Evolutionary conservation across 495 filamentous ascomycete genomes (phyloP), one percentile per base, ranked within the genome.

Genomic region (Margaritispora aquatica): DNA sequence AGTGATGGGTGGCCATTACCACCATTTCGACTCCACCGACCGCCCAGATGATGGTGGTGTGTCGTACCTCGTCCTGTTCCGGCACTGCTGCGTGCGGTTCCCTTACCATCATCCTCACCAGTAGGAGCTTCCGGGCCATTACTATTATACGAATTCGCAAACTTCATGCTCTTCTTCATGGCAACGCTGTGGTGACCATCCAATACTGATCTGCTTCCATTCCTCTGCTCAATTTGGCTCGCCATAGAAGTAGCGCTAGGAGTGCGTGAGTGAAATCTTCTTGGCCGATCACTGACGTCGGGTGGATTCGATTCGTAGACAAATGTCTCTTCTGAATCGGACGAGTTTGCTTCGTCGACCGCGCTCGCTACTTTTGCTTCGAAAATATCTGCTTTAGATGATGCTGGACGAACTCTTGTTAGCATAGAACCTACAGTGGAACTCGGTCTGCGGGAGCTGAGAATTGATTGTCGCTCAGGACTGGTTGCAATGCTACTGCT

Each of bases 291-390:
- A 54, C 80, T 78, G 13, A 50, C 31, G 63, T 97, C 94, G 11
- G 90, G 90, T 11, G 95, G 94, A 69, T 98, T 98, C 10, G 94
- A 98, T 73, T 98, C 94, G 74, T 98, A 98, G 2, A 98, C 93
- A 71, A 97, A 98, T 0, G 95, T 97, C 72, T 97, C 95, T 63
- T 97, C 94, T 1, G 95, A 97, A 67, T 96, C 94, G 17, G 92
- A 96, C 8, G 93, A 94, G 71, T 97, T 88, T 38, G 89, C 90
- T 65, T 85, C 82, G 71, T 96, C 92, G 47, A 97, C 90, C 2
- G 93, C 92, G 69, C 86, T 96, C 34, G 94, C 95, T 34, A 98
- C 88, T 74, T 94, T 96, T 55, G 89, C 89, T 74, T 97, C 94
- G 71, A 98, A 98, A 49, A 98, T 90, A 72, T 98, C 94, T 63